These are phyloP conservation scores for Helicocarpus griseus DNA, from an alignment of 2,329 filamentous ascomycete genomes.

Conservation along the genomic window DNA sequence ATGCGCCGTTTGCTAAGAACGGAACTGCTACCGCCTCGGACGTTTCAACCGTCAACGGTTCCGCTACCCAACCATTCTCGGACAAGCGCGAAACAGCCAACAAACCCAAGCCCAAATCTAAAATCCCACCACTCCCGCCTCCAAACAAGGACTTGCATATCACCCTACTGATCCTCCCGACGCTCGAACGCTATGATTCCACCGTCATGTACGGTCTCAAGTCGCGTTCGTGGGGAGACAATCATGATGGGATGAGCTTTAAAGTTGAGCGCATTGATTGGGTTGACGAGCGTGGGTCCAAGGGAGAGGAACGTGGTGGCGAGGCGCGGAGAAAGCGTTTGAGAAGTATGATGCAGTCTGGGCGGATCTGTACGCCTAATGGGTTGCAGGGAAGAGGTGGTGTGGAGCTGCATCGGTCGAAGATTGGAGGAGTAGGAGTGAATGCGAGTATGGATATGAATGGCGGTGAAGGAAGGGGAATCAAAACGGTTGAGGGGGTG, in stretches of 20 bases:
- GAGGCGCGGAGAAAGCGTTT: constrained; percentile 42
- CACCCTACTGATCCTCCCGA: constrained; percentile 72
- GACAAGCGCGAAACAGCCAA: neutral
- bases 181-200: constrained; percentile 64
- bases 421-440: constrained; percentile 13
- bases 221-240: constrained; percentile 66
- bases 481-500: constrained; percentile 22
- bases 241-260: constrained; percentile 82
- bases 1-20: constrained; percentile 35
- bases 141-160: constrained; percentile 73
- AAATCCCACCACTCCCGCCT: constrained; percentile 42
- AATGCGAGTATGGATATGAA: neutral
- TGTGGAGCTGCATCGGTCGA: constrained; percentile 12
- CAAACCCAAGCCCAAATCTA: constrained; percentile 14
- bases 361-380: constrained; percentile 33
- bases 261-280: constrained; percentile 74
- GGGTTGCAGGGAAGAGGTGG: constrained; percentile 16
- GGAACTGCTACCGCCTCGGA: constrained; percentile 7
- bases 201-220: constrained; percentile 71
- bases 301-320: constrained; percentile 37
- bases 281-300: constrained; percentile 59
- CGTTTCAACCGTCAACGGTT: constrained; percentile 1
- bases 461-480: constrained; percentile 12
- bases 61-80: constrained; percentile 17
- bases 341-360: constrained; percentile 33